These are phyloP conservation scores for Globisporangium cederbergense DNA, from an alignment of 352 stramenopile species.

Conservation along the genomic window DNA sequence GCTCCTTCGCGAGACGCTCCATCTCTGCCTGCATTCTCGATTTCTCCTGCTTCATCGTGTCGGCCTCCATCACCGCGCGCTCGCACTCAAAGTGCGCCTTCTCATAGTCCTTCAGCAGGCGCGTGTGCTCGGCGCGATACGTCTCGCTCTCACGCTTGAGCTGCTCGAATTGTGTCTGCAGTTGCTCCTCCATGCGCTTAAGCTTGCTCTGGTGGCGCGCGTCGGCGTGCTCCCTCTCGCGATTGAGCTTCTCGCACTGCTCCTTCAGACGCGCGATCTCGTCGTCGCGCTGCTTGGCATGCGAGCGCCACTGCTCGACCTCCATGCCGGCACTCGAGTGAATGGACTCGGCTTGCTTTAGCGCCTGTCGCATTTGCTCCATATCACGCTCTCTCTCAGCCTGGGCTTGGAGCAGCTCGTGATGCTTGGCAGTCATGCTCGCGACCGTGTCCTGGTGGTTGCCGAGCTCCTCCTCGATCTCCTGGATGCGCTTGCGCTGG, in stretches of 20 bases:
- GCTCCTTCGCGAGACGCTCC: conserved; percentile 42
- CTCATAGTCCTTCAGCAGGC: conserved; percentile 45
- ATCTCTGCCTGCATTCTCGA: conserved; percentile 40
- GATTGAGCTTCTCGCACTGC: conserved; percentile 32
- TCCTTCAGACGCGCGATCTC: conserved; percentile 32
- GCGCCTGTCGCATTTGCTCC: conserved; percentile 32
- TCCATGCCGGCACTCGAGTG: conserved; percentile 34
- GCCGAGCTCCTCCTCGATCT: conserved; percentile 38
- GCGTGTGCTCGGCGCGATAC: conserved; percentile 46
- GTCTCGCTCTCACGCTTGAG: conserved; percentile 53
- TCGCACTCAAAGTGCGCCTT: conserved; percentile 59
- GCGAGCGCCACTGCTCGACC: conserved; percentile 37
- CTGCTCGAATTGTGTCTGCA: conserved; percentile 47
- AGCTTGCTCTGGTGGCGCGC: conserved; percentile 41
- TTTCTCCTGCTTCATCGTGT: conserved; percentile 49
- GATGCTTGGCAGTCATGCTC: conserved; percentile 25
- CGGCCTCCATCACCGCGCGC: conserved; percentile 40
- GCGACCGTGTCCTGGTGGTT: conserved; percentile 27
- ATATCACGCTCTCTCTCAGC: conserved; percentile 28
- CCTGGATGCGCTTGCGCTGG: conserved; percentile 20
- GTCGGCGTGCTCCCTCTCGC: conserved; percentile 48
- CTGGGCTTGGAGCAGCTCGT: conserved; percentile 31
- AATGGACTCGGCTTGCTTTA: conserved; percentile 36
- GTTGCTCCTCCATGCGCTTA: conserved; percentile 62
- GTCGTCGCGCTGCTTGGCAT: conserved; percentile 43